A percentile compares a stretch with the other conserved stretches of the same genome.
phyloP scores from a whole-genome alignment of 371 early-diverging fungal species.

The Mortierella sp. region DNA sequence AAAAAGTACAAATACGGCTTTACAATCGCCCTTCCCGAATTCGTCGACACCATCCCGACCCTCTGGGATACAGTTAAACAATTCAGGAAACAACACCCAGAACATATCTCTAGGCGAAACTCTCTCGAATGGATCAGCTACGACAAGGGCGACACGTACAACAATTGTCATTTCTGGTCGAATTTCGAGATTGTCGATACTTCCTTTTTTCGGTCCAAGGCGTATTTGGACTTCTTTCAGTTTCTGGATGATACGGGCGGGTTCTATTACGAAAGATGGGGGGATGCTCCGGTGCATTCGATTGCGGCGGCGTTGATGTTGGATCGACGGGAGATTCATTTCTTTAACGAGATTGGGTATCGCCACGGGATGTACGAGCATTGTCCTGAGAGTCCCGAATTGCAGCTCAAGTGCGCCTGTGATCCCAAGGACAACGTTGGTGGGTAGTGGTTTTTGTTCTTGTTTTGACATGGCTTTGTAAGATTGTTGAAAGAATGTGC shows the following conservation, averaged over 20 bases:
- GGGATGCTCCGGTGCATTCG: constrained; percentile 97
- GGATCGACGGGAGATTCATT: constrained; percentile 85
- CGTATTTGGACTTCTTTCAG: constrained; percentile 85
- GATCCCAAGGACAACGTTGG: constrained; percentile 59
- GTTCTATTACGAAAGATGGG: constrained; percentile 98
- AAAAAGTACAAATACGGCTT: constrained; percentile 88
- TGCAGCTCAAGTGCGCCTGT: constrained; percentile 70
- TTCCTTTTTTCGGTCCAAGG: constrained; percentile 80
- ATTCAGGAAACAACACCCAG: constrained; percentile 65
- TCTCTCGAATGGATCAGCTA: constrained; percentile 68
- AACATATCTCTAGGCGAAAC: constrained; percentile 62
- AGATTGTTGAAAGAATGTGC: background rate
- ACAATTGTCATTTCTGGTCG: constrained; percentile 91
- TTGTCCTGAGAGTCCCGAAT: constrained; percentile 74
- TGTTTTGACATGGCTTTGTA: background rate
- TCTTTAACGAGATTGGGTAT: constrained; percentile 94
- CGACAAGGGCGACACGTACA: constrained; percentile 67
- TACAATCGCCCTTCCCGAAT: constrained; percentile 88
- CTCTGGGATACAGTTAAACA: constrained; percentile 79
- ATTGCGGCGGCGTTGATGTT: constrained; percentile 90
- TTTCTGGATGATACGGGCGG: constrained; percentile 86
- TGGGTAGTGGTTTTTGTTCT: constrained; percentile 10
- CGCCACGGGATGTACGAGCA: constrained; percentile 79
- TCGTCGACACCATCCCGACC: constrained; percentile 85
- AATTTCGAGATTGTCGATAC: constrained; percentile 95